Evolutionary conservation across 192 early-diverging fungal species (phyloP), one percentile per base, ranked within the genome.

Genomic region (Chytriomyces sp.): DNA sequence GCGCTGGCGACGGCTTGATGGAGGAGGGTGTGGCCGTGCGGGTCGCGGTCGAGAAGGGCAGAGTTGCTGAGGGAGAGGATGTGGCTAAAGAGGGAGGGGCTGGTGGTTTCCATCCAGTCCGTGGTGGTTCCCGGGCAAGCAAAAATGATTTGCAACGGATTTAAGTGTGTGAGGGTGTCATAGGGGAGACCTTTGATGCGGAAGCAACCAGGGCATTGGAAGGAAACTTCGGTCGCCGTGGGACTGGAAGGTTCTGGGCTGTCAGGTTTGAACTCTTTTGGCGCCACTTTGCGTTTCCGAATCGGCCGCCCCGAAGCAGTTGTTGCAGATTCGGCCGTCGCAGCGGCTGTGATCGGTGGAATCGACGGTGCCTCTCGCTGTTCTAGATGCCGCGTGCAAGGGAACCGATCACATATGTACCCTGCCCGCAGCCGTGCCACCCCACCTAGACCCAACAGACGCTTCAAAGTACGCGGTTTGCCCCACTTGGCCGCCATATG

Each of bases 401-500:
- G 62, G 49, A 64, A 39, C 36, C 17, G 12, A 12, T 5, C 12
- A 64, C 62, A 64, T 17, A 40, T 64, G 39, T 25, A 64, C 30
- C 62, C 62, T 10, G 39, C 28, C 22, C 62, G 37, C 28, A 64
- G 34, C 40, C 62, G 37, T 28, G 39, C 17, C 2, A 25, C 34
- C 37, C 19, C 62, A 64, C 62, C 62, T 10, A 44, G 5, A 6
- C 40, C n/a, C 40, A 64, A 64, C 14, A 64, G 28, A 8, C 39
- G 39, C 37, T 44, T 39, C 62, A 64, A 25, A 44, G 40, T 44
- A 0, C n/a, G 7, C 6, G 62, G 62, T 44, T 64, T 64, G 5
- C 62, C 10, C 62, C 62, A 64, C 31, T 64, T 64, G 19, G 34
- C 39, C 22, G 62, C 62, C 39, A 64, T 41, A 44, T 64, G 62